A percentile compares a stretch with the other conserved stretches of the same genome.
Evolutionary conservation across 306 rosid species (phyloP).

Genomic region (Sophora flavescens): DNA sequence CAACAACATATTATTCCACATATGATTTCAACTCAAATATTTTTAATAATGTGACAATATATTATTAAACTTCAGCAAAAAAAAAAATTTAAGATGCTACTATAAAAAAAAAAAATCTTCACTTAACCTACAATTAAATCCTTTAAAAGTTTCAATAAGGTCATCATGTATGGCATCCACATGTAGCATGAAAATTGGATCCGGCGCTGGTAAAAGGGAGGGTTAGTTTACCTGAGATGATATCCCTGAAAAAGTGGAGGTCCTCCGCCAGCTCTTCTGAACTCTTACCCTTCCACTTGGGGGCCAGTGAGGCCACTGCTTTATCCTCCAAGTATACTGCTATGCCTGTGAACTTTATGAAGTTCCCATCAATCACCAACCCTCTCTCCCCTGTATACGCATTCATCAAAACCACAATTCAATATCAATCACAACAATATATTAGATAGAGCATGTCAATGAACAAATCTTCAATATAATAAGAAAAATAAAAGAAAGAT

Average conservation of each 20-base stretch:
- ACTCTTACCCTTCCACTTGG: conserved; percentile 74
- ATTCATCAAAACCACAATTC: not conserved
- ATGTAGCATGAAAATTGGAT: too few species aligned
- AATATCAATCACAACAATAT: not conserved
- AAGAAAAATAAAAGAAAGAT: too few species aligned
- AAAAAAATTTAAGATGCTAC: too few species aligned
- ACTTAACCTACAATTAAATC: too few species aligned
- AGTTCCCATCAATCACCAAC: conserved; percentile 65
- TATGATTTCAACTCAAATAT: too few species aligned
- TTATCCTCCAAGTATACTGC: conserved; percentile 79
- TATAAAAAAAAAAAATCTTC: too few species aligned
- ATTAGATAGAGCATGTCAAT: not conserved
- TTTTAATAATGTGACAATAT: too few species aligned
- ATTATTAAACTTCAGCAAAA: too few species aligned
- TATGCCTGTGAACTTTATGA: conserved; percentile 81
- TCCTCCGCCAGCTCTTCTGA: conserved; percentile 56
- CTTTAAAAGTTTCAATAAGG: too few species aligned
- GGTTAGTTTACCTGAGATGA: conserved; percentile 59
- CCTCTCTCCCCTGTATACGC: conserved; percentile 67
- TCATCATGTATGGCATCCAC: too few species aligned
- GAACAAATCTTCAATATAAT: not conserved
- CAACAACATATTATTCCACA: too few species aligned
- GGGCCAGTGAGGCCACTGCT: conserved; percentile 64
- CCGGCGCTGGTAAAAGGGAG: too few species aligned
- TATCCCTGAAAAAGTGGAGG: conserved; percentile 70